Percentiles rank a stretch among this genome's conserved stretches.
These are phyloP conservation scores for Singerocomus inundabilis DNA, from an alignment of 1,284 basidiomycete genomes.

Conservation along the genomic window DNA sequence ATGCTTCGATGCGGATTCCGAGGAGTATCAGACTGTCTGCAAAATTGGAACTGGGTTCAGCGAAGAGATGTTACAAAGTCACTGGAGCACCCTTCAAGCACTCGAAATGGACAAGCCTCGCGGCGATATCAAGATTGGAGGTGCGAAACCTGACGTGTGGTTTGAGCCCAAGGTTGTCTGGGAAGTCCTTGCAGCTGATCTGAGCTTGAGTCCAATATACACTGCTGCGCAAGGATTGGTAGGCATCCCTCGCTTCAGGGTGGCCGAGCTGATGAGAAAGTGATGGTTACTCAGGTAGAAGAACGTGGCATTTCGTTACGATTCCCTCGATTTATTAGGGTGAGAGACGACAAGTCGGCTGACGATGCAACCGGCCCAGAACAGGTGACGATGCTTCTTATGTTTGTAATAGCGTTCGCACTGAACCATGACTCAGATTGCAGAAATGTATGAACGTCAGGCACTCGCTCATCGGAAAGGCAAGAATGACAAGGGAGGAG, in stretches of 20 bases:
- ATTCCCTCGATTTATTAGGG: slow-evolving; percentile 91
- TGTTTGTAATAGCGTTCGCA: slow-evolving; percentile 3
- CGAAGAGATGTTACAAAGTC: slow-evolving; percentile 84
- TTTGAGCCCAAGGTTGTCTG: slow-evolving; percentile 95
- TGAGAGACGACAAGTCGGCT: slow-evolving; percentile 90
- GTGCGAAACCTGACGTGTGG: slow-evolving; percentile 92
- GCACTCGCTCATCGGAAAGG: slow-evolving; percentile 71
- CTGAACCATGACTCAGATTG: slow-evolving; percentile 58
- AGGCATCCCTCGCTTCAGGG: slow-evolving; percentile 34
- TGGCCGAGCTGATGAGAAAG: slow-evolving; percentile 1
- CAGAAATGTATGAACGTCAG: slow-evolving; percentile 94
- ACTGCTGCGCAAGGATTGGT: slow-evolving; percentile 95
- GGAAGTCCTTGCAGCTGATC: slow-evolving; percentile 97
- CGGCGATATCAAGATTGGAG: slow-evolving; percentile 81
- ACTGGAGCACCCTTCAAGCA: slow-evolving; percentile 80
- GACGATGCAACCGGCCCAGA: slow-evolving; percentile 93
- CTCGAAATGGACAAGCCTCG: slow-evolving; percentile 71
- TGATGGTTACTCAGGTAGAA: slow-evolving; percentile 58
- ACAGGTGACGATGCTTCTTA: slow-evolving; percentile 58
- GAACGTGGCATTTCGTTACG: slow-evolving; percentile 90
- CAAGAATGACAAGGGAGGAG: slow-evolving; percentile 69
- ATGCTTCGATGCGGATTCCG: slow-evolving; percentile 88
- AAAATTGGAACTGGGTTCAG: slow-evolving; percentile 99
- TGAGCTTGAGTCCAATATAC: slow-evolving; percentile 96
- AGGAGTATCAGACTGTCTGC: slow-evolving; percentile 95